Percentiles rank a stretch among this genome's conserved stretches.
phyloP scores from a whole-genome alignment of 73 alveolate species.

The Paramecium tetraurelia region DNA sequence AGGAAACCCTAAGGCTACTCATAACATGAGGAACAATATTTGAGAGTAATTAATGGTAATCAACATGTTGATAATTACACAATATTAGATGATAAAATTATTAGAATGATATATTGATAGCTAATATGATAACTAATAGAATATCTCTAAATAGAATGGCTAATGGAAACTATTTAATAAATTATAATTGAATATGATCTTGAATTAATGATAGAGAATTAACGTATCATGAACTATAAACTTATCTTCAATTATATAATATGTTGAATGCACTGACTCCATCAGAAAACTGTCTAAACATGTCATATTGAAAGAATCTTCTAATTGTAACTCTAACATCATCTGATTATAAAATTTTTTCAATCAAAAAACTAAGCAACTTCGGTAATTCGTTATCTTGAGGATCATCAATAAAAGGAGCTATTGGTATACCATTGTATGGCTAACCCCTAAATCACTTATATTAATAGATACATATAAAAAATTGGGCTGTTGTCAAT shows the following conservation, averaged over 20 bases:
- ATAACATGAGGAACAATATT: not conserved
- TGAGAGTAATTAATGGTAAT: too few species aligned
- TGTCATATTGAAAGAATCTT: not conserved
- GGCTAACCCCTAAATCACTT: not conserved
- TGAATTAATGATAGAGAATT: not conserved
- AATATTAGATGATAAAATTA: too few species aligned
- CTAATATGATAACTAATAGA: not conserved
- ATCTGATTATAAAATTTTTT: not conserved
- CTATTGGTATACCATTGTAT: not conserved
- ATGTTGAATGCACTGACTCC: not conserved
- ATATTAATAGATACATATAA: not conserved
- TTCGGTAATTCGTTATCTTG: not conserved
- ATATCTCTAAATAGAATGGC: too few species aligned
- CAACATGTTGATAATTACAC: too few species aligned
- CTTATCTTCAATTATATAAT: not conserved
- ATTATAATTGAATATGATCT: not conserved
- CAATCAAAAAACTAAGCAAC: not conserved
- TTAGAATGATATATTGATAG: not conserved
- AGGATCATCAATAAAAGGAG: not conserved
- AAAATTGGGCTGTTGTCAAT: not conserved
- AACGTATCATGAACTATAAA: not conserved
- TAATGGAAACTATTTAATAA: not conserved
- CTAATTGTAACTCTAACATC: not conserved
- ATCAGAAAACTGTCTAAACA: not conserved
- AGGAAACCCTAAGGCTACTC: not conserved